Percentiles rank a stretch among this genome's conserved stretches.
Conservation (phyloP, 2,329 filamentous ascomycete genomes). For the Colletotrichum kahawae region DNA sequence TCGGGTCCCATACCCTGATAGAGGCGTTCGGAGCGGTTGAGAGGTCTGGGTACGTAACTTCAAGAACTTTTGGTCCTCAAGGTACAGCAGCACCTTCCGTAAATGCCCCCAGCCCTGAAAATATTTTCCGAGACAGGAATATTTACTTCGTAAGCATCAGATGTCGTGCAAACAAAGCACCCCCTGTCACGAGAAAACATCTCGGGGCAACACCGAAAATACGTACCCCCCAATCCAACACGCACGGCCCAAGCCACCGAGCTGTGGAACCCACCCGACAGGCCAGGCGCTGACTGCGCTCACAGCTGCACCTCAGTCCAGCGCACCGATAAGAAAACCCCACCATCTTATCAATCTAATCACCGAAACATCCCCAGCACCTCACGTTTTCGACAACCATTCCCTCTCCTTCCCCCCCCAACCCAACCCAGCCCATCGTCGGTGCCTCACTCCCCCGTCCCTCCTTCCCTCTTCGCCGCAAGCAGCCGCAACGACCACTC, state of each 20-base stretch:
- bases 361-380: not conserved
- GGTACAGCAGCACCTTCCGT: not conserved
- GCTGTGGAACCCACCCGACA: not conserved
- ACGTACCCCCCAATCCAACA: not conserved
- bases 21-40: not conserved
- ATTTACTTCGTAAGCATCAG: not conserved
- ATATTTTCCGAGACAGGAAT: not conserved
- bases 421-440: not conserved
- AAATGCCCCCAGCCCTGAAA: not conserved
- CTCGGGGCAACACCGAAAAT: not conserved
- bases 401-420: not conserved
- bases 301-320: not conserved
- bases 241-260: not conserved
- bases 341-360: slow-evolving; percentile 25
- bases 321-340: not conserved
- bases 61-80: not conserved
- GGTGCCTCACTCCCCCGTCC: not conserved
- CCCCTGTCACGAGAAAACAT: not conserved
- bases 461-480: not conserved
- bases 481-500: not conserved
- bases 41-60: not conserved
- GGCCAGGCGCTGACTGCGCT: not conserved
- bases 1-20: not conserved
- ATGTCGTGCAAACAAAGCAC: not conserved
- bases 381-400: slow-evolving; percentile 16